Conservation (phyloP, 73 alveolate genomes). For the Paramecium pentaurelia region DNA sequence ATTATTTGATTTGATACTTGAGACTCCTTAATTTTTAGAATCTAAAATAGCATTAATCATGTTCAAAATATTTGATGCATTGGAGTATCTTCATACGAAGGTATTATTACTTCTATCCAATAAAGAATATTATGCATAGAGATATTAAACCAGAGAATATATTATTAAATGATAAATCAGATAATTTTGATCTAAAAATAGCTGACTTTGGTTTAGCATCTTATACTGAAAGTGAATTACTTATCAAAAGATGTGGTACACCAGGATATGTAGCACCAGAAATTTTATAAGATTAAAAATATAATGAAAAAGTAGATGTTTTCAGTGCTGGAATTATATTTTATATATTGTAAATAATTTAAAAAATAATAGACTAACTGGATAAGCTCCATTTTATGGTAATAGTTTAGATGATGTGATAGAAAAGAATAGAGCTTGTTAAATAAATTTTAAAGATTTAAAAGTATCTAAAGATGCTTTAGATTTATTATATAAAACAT, state of each 20-base stretch:
- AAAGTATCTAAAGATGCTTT: conserved; percentile 71
- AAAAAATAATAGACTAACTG: background rate
- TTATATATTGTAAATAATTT: conserved; percentile 42
- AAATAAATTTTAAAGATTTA: background rate
- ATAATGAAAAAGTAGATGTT: conserved; percentile 59
- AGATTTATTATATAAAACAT: conserved; percentile 67
- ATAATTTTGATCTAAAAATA: conserved; percentile 75
- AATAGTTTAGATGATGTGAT: conserved; percentile 9
- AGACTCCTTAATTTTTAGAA: background rate
- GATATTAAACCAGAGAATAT: conserved; percentile 87
- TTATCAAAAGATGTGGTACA: conserved; percentile 83
- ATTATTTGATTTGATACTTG: conserved; percentile 43
- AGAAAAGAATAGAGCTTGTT: background rate
- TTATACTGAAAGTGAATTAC: background rate
- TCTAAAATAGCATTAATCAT: background rate
- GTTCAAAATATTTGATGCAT: conserved; percentile 31
- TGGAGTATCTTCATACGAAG: conserved; percentile 19
- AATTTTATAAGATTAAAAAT: conserved; percentile 73
- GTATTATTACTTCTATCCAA: conserved; percentile 57
- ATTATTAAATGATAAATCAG: conserved; percentile 67
- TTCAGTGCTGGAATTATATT: conserved; percentile 61
- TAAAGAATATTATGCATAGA: conserved; percentile 78
- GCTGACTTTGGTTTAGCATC: conserved; percentile 81
- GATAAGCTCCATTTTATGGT: conserved; percentile 29
- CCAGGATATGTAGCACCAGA: conserved; percentile 99